Percentiles rank a stretch among this genome's conserved stretches.
Evolutionary conservation across 768 basidiomycete species (phyloP).

Genomic region (Agaricus blazei): DNA sequence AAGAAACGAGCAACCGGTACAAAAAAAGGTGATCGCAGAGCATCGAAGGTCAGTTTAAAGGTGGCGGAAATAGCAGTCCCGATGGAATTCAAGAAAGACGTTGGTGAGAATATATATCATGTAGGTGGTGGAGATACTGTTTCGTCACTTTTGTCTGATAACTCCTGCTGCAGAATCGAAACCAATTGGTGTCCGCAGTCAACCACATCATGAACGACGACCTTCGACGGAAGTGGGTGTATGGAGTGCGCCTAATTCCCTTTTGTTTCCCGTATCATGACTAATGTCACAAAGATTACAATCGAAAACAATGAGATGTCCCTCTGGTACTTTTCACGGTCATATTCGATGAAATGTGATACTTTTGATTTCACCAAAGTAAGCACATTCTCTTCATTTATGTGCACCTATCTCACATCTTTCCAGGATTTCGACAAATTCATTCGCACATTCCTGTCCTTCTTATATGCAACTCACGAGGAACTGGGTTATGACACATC

Average conservation of each 20-base stretch:
- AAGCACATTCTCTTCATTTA: background rate
- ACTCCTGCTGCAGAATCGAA: background rate
- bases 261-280: no score
- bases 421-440: background rate
- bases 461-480: conserved; percentile 1
- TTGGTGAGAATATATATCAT: background rate
- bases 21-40: background rate
- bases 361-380: conserved; percentile 2
- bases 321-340: conserved; percentile 10
- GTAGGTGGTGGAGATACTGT: background rate
- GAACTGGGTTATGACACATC: conserved; percentile 8
- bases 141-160: background rate
- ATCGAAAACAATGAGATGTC: conserved; percentile 4
- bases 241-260: background rate
- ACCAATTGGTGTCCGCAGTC: background rate
- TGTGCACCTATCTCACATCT: background rate
- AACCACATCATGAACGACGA: background rate
- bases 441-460: conserved; percentile 5
- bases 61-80: background rate
- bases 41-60: background rate
- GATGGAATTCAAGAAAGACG: background rate
- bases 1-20: no score
- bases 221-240: background rate
- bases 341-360: conserved; percentile 4
- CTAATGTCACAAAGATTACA: background rate